phyloP scores from a whole-genome alignment of 1,139 yeast genomes.

The Yarrowia galli region DNA sequence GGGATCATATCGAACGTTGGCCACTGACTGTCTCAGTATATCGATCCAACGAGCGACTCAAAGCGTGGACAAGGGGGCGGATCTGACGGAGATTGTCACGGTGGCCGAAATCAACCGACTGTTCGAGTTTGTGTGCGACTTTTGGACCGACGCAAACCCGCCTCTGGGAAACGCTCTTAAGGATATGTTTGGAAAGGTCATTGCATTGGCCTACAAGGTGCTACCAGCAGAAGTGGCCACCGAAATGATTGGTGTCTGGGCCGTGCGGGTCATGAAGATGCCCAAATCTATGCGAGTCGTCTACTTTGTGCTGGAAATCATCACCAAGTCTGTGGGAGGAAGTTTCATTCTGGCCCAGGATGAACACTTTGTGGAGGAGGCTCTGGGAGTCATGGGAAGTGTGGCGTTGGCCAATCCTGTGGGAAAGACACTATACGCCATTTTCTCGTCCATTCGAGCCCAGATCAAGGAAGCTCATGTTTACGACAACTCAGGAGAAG shows the following conservation, averaged over 20 bases:
- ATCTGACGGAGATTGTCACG: conserved; percentile 42
- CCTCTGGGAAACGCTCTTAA: conserved; percentile 72
- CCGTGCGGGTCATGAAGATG: conserved; percentile 53
- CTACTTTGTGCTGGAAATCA: conserved; percentile 64
- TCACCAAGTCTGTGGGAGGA: conserved; percentile 59
- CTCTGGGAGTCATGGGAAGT: conserved; percentile 61
- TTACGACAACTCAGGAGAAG: conserved; percentile 41
- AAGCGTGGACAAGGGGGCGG: conserved; percentile 41
- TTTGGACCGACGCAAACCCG: conserved; percentile 74
- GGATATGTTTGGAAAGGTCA: conserved; percentile 63
- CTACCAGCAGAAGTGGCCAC: conserved; percentile 38
- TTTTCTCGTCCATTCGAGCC: conserved; percentile 49
- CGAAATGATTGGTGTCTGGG: conserved; percentile 54
- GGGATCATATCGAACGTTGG: conserved; percentile 53
- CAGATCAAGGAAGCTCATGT: conserved; percentile 49
- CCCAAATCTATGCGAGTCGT: conserved; percentile 64
- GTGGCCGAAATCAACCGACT: conserved; percentile 52
- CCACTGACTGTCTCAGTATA: conserved; percentile 68
- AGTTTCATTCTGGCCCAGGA: conserved; percentile 54
- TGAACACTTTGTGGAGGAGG: conserved; percentile 57
- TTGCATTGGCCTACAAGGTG: conserved; percentile 51
- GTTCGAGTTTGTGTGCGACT: conserved; percentile 66
- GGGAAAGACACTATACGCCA: conserved; percentile 64
- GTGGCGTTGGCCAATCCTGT: conserved; percentile 72
- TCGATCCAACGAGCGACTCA: conserved; percentile 67